Percentiles rank a stretch among this genome's conserved stretches.
phyloP scores from a whole-genome alignment of 2,329 filamentous ascomycete species.

The Aspergillus ruber region DNA sequence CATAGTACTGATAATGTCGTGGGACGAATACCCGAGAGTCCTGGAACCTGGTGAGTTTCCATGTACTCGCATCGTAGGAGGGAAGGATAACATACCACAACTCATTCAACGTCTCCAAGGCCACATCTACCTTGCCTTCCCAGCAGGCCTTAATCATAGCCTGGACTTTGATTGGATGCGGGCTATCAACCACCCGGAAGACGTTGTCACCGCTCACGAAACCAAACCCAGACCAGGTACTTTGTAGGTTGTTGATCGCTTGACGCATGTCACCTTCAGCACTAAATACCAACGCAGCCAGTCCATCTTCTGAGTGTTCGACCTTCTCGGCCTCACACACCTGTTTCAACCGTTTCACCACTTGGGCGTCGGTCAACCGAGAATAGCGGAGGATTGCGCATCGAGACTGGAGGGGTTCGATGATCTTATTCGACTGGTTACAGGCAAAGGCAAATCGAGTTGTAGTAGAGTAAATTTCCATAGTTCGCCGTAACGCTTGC shows the following conservation, averaged over 20 bases:
- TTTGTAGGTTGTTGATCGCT: conserved; percentile 97
- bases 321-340: conserved; percentile 91
- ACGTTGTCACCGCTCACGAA: conserved; percentile 98
- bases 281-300: conserved; percentile 93
- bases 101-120: conserved; percentile 78
- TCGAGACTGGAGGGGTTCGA: conserved; percentile 94
- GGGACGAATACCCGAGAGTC: conserved; percentile 90
- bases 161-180: conserved; percentile 96
- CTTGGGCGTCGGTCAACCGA: conserved; percentile 82
- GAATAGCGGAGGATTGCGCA: conserved; percentile 95
- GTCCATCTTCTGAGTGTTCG: conserved; percentile 82
- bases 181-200: conserved; percentile 93
- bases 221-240: conserved; percentile 85
- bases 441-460: conserved; percentile 97
- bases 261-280: conserved; percentile 98
- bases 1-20: conserved; percentile 99
- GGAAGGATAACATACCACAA: conserved; percentile 57
- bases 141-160: conserved; percentile 97
- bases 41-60: conserved; percentile 22
- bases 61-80: conserved; percentile 1
- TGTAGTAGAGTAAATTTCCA: conserved; percentile 97
- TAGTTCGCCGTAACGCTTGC: conserved; percentile 87
- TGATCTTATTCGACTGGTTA: conserved; percentile 99
- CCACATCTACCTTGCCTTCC: conserved; percentile 82
- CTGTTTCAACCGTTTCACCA: conserved; percentile 83